These are phyloP conservation scores for Osmanthus fragrans DNA, from an alignment of 257 asterid species.

Conservation along the genomic window DNA sequence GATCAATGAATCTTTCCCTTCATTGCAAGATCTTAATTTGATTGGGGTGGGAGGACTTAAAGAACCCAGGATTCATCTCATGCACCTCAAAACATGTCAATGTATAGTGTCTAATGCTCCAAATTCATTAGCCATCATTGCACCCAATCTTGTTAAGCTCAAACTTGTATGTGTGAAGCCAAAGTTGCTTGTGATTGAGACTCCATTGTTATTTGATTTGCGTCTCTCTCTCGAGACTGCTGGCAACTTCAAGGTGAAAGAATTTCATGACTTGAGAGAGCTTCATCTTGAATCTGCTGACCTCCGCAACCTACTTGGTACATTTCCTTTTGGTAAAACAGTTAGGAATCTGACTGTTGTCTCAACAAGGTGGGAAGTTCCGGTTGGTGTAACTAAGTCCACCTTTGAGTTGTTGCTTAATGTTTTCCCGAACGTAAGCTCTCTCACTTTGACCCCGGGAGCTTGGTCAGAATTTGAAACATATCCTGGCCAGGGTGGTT, in stretches of 20 bases:
- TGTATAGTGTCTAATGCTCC: slow-evolving; percentile 74
- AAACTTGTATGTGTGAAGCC: slow-evolving; percentile 67
- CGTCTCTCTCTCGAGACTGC: slow-evolving; percentile 53
- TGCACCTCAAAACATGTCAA: slow-evolving; percentile 54
- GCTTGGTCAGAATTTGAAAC: slow-evolving; percentile 65
- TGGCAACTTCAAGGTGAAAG: slow-evolving; percentile 44
- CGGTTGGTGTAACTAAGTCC: slow-evolving; percentile 41
- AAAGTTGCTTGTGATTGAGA: slow-evolving; percentile 46
- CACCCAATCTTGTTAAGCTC: slow-evolving; percentile 58
- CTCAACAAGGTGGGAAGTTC: slow-evolving; percentile 46
- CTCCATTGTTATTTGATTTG: slow-evolving; percentile 53
- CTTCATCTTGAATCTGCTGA: slow-evolving; percentile 63
- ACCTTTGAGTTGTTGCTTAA: slow-evolving; percentile 47
- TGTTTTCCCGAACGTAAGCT: slow-evolving; percentile 51
- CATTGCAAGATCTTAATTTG: slow-evolving; percentile 58
- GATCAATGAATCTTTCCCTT: slow-evolving; percentile 61
- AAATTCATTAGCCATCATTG: slow-evolving; percentile 48
- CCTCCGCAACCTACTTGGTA: slow-evolving; percentile 42
- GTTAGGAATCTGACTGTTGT: slow-evolving; percentile 47
- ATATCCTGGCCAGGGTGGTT: slow-evolving; percentile 31
- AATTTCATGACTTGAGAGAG: slow-evolving; percentile 41
- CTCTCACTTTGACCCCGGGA: slow-evolving; percentile 59
- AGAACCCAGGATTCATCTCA: slow-evolving; percentile 62
- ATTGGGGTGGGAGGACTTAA: slow-evolving; percentile 83
- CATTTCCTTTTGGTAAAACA: slow-evolving; percentile 49